Conservation (phyloP, 108 stramenopile species). For the Pseudonitzschia delicatissima region DNA sequence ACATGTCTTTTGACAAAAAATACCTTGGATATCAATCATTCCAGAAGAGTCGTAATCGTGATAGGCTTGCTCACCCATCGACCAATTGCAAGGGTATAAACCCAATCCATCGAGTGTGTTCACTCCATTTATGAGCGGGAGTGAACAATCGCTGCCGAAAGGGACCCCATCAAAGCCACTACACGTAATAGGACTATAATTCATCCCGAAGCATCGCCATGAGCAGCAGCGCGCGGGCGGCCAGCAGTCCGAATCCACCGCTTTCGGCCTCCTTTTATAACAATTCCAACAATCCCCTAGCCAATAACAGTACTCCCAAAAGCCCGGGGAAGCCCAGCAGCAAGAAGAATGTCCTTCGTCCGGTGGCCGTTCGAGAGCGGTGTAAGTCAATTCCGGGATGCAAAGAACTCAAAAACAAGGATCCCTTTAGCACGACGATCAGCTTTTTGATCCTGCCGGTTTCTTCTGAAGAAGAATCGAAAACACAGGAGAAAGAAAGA, state of each 20-base stretch:
- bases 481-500: background rate
- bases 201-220: background rate
- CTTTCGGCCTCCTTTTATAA: slow-evolving; percentile 9
- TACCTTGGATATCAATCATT: no score
- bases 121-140: no score
- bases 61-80: no score
- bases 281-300: slow-evolving; percentile 3
- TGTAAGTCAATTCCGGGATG: slow-evolving; percentile 33
- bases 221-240: background rate
- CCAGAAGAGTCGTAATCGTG: no score
- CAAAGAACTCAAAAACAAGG: slow-evolving; percentile 14
- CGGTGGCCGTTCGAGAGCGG: slow-evolving; percentile 34
- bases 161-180: no score
- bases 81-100: no score
- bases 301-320: background rate
- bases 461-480: background rate
- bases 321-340: background rate
- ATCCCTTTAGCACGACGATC: slow-evolving; percentile 6
- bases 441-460: slow-evolving; percentile 36
- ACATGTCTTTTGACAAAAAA: no score
- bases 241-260: background rate
- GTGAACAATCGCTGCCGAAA: no score
- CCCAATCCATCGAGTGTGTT: no score
- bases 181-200: no score
- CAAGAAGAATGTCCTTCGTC: slow-evolving; percentile 13